These are phyloP conservation scores for Sicyos edulis DNA, from an alignment of 306 rosid species.

Conservation along the genomic window DNA sequence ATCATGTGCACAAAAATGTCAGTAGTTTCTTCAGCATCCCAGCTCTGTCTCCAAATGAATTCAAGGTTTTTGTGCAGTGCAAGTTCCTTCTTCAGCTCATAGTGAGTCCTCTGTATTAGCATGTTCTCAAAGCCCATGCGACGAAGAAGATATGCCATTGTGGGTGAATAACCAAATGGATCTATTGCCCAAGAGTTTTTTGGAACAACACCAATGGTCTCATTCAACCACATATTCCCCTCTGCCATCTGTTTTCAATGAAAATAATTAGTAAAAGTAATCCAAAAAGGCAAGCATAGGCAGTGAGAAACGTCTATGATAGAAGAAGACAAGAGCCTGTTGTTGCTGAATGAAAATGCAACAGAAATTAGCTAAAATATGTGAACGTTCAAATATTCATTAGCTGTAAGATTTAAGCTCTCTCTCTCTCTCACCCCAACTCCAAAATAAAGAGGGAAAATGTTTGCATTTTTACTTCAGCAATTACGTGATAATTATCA, in stretches of 20 bases:
- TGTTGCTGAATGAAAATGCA: background rate
- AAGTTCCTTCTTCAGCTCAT: constrained; percentile 96
- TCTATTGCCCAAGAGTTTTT: constrained; percentile 98
- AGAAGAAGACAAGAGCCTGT: background rate
- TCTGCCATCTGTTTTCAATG: constrained; percentile 66
- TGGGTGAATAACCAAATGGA: constrained; percentile 98
- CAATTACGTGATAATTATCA: background rate
- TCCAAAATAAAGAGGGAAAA: background rate
- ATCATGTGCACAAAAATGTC: constrained; percentile 99
- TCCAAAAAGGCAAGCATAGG: constrained; percentile 13
- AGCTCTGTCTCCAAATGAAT: constrained; percentile 92
- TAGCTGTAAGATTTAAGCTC: background rate
- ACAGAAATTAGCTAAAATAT: background rate
- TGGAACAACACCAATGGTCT: constrained; percentile 81
- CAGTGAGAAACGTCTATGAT: background rate
- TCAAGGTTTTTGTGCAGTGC: constrained; percentile 81
- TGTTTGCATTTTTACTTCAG: background rate
- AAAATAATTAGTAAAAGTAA: constrained; percentile 21
- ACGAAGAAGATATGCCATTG: constrained; percentile 97
- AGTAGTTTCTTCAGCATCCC: constrained; percentile 88
- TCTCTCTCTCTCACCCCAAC: background rate
- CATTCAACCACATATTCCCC: constrained; percentile 94
- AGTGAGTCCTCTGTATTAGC: constrained; percentile 98
- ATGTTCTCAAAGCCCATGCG: constrained; percentile 99
- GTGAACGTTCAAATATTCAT: constrained; percentile 8